phyloP scores from a whole-genome alignment of 495 filamentous ascomycete species.

The Podospora anserina region DNA sequence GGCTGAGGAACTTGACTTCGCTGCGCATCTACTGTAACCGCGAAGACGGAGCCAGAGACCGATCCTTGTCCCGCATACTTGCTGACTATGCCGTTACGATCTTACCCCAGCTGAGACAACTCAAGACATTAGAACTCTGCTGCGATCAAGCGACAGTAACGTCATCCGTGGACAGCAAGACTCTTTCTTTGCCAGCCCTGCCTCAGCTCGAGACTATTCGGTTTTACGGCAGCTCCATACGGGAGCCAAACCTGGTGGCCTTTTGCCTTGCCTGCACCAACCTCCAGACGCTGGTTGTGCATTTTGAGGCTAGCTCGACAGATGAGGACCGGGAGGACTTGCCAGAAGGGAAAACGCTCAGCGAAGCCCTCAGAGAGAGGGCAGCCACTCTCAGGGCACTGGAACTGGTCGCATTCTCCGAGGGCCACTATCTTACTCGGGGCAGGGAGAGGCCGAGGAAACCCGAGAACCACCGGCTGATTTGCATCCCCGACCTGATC shows the following conservation, averaged over 20 bases:
- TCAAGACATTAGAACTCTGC: conserved; percentile 36
- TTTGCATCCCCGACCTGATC: conserved; percentile 30
- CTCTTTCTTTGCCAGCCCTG: conserved; percentile 20
- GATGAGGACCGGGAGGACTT: conserved; percentile 33
- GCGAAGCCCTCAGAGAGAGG: conserved; percentile 26
- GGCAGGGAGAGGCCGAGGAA: conserved; percentile 34
- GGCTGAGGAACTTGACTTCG: conserved; percentile 21
- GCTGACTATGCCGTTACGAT: conserved; percentile 27
- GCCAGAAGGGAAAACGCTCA: conserved; percentile 33
- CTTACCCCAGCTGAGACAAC: conserved; percentile 19
- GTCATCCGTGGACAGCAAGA: background rate
- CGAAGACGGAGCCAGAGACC: conserved; percentile 26
- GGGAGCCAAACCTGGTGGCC: conserved; percentile 30
- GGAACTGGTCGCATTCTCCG: conserved; percentile 30
- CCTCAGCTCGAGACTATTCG: conserved; percentile 33
- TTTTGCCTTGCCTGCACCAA: conserved; percentile 32
- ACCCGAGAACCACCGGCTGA: conserved; percentile 36
- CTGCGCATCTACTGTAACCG: conserved; percentile 37
- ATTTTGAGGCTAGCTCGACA: conserved; percentile 30
- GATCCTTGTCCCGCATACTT: conserved; percentile 27
- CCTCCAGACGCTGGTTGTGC: conserved; percentile 31
- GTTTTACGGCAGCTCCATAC: conserved; percentile 34
- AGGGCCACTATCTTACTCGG: conserved; percentile 35
- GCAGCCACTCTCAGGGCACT: conserved; percentile 25
- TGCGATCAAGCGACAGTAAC: conserved; percentile 11